Base-by-base conservation (phyloP, 1,284 basidiomycete genomes). In the Waitea zeae region DNA sequence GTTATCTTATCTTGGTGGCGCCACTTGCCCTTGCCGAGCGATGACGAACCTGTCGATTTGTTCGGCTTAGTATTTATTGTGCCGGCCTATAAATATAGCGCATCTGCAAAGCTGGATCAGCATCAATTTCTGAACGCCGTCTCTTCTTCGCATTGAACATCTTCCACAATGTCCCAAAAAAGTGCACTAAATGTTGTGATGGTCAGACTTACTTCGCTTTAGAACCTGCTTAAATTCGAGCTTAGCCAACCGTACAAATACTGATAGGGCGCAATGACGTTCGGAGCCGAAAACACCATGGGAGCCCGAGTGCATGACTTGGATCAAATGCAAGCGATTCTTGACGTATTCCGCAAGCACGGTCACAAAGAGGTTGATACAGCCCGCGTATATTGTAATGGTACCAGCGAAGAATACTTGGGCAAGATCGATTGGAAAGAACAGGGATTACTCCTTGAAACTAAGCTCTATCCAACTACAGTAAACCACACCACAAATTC, bases 361-460 rank as follows among this genome's bases (percentile, higher is more conserved):
- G 58, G 59, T 0, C 54, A 59, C 39, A 43, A 37, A 12, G 53
- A 58, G 39, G 44, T 51, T 35, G 57, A 61, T 39, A 56, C 56
- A 1, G 54, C 58, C 1, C 48, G 51, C 1, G 43, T 45, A 29
- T 61, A 61, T 38, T 35, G 38, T 32, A 43, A 38, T 18, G 50
- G 50, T 12, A 50, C 49, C 9, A 45, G 42, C 12, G 54, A 57
- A 31, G 35, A 44, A 39, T 41, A 44, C 20, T 33, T 44, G 6
- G 36, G 38, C 3, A 38, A 41, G 31, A 12, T 36, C 7, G 32
- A 34, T 20, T 24, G 9, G 17, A 14, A 12, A 15, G 17, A 22
- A 24, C 4, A 20, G 4, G 32, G 32, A 9, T 13, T 34, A 4
- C 20, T 20, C 18, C 15, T 34, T 17, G 18, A 34, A 13, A 31